phyloP scores from a whole-genome alignment of 169 alveolate species.

The Plasmodium berghei region DNA sequence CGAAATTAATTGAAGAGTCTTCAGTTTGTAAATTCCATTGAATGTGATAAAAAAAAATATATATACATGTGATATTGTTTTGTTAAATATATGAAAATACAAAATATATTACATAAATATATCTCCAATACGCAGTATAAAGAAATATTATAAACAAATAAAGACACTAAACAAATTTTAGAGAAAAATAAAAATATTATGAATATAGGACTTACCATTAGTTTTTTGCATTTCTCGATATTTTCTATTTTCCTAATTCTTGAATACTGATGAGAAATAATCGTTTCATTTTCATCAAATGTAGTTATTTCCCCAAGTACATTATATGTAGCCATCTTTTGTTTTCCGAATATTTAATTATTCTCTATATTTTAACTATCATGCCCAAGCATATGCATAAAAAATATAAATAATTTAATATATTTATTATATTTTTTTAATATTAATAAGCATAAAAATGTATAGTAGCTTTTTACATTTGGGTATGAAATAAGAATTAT shows the following conservation, averaged over 20 bases:
- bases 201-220: conserved; percentile 74
- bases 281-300: conserved; percentile 54
- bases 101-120: background rate
- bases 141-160: background rate
- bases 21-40: background rate
- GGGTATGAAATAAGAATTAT: too few relatives aligned
- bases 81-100: background rate
- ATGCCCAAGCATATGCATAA: too few relatives aligned
- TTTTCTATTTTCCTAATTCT: conserved; percentile 82
- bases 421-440: too few relatives aligned
- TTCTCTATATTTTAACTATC: too few relatives aligned
- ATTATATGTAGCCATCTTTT: conserved; percentile 48
- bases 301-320: conserved; percentile 65
- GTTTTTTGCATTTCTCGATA: conserved; percentile 69
- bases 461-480: too few relatives aligned
- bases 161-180: background rate
- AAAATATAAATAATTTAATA: too few relatives aligned
- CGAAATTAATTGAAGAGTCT: conserved; percentile 86
- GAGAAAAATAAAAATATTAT: background rate
- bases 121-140: background rate
- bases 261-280: conserved; percentile 62
- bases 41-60: background rate
- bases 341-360: background rate
- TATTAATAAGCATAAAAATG: too few relatives aligned
- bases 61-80: background rate